Evolutionary conservation across 257 asterid genomes (phyloP), one percentile per base, ranked within the genome.

Genomic region (Thymus mandschuricus): DNA sequence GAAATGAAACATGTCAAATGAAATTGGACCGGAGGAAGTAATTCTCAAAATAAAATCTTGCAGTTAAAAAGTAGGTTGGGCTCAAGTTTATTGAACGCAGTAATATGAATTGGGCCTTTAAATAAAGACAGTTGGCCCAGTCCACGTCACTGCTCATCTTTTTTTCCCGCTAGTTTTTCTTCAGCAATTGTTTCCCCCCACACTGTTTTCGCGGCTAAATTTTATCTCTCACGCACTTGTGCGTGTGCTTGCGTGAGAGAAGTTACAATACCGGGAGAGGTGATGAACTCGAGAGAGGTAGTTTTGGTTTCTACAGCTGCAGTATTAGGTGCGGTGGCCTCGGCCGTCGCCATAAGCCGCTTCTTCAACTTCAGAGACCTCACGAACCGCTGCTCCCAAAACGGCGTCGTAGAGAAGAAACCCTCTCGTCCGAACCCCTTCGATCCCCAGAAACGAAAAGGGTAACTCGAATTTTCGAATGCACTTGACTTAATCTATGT

Each of bases 371-470:
- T 50, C 75, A 68, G 80, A 69, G 72, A 45, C 67, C 66, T 77
- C 60, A 81, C 77, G 60, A 70, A n/a, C 28, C 79, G 79, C 76
- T 69, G 72, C 68, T 68, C 82, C 1, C 33, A 50, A 15, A 69
- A 79, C 69, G 76, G 75, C 51, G 73, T 66, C 60, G 81, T n/a
- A 9, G 72, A 67, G 52, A 58, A 68, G 69, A 85, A 78, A 40
- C 41, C 70, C 59, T 78, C 86, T 31, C 59, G 83, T 11, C 82
- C 8, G 76, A 76, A 75, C 81, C 98, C 98, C 27, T 90, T 82
- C 44, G 96, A 92, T 83, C 85, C 95, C 64, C 68, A 86, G 5
- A 92, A 88, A 75, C 83, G 98, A 30, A 74, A 80, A 80, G 96
- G 97, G 97, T 92, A 15, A 57, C 92, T 73, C 27, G 0, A 0